Conservation (phyloP, 2,329 filamentous ascomycete genomes). For the Paracamarosporium sp. region DNA sequence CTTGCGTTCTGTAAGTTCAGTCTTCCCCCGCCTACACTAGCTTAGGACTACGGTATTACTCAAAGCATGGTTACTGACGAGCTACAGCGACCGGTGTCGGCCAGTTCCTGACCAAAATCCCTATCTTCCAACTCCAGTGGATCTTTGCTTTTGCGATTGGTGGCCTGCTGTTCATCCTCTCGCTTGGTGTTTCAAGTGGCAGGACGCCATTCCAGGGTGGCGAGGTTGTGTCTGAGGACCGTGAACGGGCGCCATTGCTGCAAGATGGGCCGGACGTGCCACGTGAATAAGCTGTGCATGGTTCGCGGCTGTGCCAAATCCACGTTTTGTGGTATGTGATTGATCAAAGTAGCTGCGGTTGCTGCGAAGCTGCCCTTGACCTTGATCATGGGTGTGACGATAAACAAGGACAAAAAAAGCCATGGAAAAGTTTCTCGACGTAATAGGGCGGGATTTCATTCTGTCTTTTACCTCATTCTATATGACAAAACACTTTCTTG, state of each 20-base stretch:
- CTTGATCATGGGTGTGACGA: neutral
- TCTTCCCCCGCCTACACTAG: neutral
- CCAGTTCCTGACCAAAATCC: slow-evolving; percentile 74
- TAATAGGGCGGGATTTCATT: too few species aligned
- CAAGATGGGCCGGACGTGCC: slow-evolving; percentile 3
- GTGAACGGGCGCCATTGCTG: slow-evolving; percentile 62
- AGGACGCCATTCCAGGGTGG: slow-evolving; percentile 60
- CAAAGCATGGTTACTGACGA: slow-evolving; percentile 1
- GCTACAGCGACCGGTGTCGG: slow-evolving; percentile 71
- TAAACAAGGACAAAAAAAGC: neutral
- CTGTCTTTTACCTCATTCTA: too few species aligned
- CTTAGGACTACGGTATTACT: neutral
- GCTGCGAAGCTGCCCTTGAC: neutral
- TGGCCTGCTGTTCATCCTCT: slow-evolving; percentile 73
- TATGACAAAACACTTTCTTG: too few species aligned
- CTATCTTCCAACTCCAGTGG: slow-evolving; percentile 85
- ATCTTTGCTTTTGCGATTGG: slow-evolving; percentile 90
- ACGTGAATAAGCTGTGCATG: neutral
- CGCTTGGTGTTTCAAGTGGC: slow-evolving; percentile 67
- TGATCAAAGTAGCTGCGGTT: neutral
- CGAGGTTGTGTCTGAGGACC: slow-evolving; percentile 55
- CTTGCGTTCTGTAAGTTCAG: slow-evolving; percentile 68
- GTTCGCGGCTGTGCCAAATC: neutral
- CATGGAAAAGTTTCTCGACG: neutral
- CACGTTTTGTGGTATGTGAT: too few species aligned